Conservation (phyloP, 148 eudicot species). For the Mesembryanthemum crystallinum region DNA sequence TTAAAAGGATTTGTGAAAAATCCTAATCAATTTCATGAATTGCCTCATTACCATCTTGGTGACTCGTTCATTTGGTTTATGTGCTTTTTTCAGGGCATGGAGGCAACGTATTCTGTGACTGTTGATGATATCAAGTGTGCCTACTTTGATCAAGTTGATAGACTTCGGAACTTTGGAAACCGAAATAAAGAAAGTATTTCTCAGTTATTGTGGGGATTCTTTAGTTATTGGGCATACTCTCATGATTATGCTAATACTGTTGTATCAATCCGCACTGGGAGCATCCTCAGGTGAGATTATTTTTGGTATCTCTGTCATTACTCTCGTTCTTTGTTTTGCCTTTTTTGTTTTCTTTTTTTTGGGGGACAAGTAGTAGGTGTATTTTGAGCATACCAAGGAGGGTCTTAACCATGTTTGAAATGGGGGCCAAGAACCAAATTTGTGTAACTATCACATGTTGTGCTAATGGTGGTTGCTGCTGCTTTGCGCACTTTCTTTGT, state of each 20-base stretch:
- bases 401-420: too few relatives aligned
- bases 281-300: conserved; percentile 57
- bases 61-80: not conserved
- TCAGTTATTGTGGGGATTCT: conserved; percentile 83
- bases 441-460: too few relatives aligned
- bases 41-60: not conserved
- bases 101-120: conserved; percentile 53
- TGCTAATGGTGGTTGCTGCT: too few relatives aligned
- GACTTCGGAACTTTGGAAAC: conserved; percentile 63
- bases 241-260: conserved; percentile 85
- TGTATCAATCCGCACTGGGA: conserved; percentile 77
- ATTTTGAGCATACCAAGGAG: too few relatives aligned
- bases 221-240: conserved; percentile 89
- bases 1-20: not conserved
- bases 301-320: not conserved
- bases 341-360: too few relatives aligned
- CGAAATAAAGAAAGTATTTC: conserved; percentile 70
- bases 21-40: too few relatives aligned
- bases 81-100: conserved; percentile 59
- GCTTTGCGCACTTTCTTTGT: too few relatives aligned
- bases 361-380: too few relatives aligned
- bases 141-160: conserved; percentile 82
- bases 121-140: conserved; percentile 65
- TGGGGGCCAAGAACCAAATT: too few relatives aligned
- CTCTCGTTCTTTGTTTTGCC: not conserved